These are phyloP conservation scores for Hymenoscyphus albidus DNA, from an alignment of 2,329 filamentous ascomycete genomes.

Conservation along the genomic window DNA sequence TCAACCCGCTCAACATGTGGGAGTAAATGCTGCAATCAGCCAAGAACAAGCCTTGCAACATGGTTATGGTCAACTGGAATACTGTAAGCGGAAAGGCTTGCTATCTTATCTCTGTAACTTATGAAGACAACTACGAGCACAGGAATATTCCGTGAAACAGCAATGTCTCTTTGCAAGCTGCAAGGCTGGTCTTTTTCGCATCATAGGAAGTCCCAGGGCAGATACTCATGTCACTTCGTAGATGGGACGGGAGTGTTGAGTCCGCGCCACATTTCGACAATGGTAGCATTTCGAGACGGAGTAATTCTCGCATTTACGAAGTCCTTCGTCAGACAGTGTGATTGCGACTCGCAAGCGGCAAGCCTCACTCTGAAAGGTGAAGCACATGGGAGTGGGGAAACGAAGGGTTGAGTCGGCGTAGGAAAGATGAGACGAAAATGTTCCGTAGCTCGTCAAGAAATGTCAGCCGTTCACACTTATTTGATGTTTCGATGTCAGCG, in stretches of 20 bases:
- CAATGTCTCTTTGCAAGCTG: neutral
- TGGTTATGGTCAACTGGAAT: neutral
- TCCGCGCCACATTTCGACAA: neutral
- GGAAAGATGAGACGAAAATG: neutral
- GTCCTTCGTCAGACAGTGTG: neutral
- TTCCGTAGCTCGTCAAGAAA: neutral
- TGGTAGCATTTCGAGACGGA: neutral
- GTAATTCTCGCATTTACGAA: neutral
- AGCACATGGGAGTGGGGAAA: neutral
- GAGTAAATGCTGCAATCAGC: neutral
- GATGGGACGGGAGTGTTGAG: neutral
- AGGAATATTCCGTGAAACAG: neutral
- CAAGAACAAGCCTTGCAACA: neutral
- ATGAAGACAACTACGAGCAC: neutral
- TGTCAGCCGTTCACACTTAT: constrained; percentile 1
- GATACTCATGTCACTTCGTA: neutral
- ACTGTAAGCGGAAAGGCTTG: neutral
- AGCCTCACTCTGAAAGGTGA: neutral
- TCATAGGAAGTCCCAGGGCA: neutral
- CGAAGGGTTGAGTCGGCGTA: neutral
- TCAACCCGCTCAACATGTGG: neutral
- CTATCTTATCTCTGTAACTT: neutral
- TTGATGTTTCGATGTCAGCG: neutral
- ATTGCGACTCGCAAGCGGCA: neutral
- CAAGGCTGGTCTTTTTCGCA: neutral